Base-by-base conservation (phyloP, 2,329 filamentous ascomycete genomes). In the Volutella citrinella region DNA sequence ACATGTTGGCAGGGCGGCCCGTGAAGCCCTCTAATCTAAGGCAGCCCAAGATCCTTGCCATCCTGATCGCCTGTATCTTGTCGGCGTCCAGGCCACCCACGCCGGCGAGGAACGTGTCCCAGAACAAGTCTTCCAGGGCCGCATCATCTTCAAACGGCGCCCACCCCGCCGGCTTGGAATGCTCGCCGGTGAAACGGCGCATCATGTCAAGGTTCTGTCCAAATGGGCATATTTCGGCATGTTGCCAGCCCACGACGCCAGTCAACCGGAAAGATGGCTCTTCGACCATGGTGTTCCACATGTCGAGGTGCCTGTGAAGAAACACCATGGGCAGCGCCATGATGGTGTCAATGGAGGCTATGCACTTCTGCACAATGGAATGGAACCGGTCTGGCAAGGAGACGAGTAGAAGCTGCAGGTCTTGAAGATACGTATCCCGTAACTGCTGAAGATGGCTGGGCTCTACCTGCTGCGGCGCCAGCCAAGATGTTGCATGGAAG, bases 191-290 rank as follows among this genome's bases (percentile, higher is more conserved):
- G n/a, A 68, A 35, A 24, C 19, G 21, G 32, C 65, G 43, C 2
- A 64, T 36, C 10, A 56, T 59, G 35, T 64, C 43, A 3, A 68
- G 48, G 30, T 66, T 66, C 0, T 57, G 19, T 5, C 64, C 63
- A 40, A 69, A 69, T 7, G 64, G 61, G n/a, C 52, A 32, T 17
- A 67, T 53, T 29, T 57, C 51, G 4, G 63, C 58, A 44, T 68
- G 60, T 2, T 64, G 58, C 63, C 60, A 70, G 49, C 67, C 63
- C 34, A 69, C 51, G 7, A 68, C 61, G 3, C 64, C 63, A 19
- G 50, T 48, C 5, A 69, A 38, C n/a, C n/a, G n/a, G 44, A 60
- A 56, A 46, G 54, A 65, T 19, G 60, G 31, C 18, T 60, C 48
- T 24, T 67, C 52, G 6, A 69, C 63, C 9, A 68, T 54, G 24